These are phyloP conservation scores for Saccharomycopsis synnaedendra DNA, from an alignment of 805 yeast species.

Conservation along the genomic window DNA sequence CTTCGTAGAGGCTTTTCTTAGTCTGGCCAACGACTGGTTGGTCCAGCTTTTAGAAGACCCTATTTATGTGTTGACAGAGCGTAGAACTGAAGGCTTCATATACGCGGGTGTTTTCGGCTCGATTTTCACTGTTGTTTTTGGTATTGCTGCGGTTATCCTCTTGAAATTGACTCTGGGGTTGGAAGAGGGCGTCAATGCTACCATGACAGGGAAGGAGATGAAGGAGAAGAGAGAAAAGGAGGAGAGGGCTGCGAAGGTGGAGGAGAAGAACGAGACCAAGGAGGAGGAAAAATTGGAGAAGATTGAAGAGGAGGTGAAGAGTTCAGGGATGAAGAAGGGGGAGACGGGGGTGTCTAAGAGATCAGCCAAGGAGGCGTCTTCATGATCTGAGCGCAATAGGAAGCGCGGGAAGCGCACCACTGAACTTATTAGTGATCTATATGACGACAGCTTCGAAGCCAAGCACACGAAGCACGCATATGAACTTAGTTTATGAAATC, in stretches of 20 bases:
- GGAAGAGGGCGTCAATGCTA: constrained; percentile 12
- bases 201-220: neutral
- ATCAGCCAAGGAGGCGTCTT: too few relatives aligned
- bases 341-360: constrained; percentile 13
- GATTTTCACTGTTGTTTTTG: constrained; percentile 31
- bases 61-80: constrained; percentile 27
- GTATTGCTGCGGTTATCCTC: constrained; percentile 27
- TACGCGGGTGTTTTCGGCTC: constrained; percentile 33
- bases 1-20: constrained; percentile 28
- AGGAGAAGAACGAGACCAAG: constrained; percentile 1
- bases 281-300: constrained; percentile 2
- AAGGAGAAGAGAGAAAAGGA: constrained; percentile 1
- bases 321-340: constrained; percentile 9
- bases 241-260: neutral
- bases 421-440: too few relatives aligned
- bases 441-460: too few relatives aligned
- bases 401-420: too few relatives aligned
- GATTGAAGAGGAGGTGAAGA: constrained; percentile 3
- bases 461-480: too few relatives aligned
- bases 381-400: too few relatives aligned
- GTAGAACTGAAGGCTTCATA: constrained; percentile 40
- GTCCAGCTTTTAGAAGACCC: constrained; percentile 35
- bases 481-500: too few relatives aligned
- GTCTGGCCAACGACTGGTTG: constrained; percentile 24
- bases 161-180: constrained; percentile 13